Percentiles rank a stretch among this genome's conserved stretches.
Conservation (phyloP, 2,329 filamentous ascomycete genomes). For the Ilyonectria sp. region DNA sequence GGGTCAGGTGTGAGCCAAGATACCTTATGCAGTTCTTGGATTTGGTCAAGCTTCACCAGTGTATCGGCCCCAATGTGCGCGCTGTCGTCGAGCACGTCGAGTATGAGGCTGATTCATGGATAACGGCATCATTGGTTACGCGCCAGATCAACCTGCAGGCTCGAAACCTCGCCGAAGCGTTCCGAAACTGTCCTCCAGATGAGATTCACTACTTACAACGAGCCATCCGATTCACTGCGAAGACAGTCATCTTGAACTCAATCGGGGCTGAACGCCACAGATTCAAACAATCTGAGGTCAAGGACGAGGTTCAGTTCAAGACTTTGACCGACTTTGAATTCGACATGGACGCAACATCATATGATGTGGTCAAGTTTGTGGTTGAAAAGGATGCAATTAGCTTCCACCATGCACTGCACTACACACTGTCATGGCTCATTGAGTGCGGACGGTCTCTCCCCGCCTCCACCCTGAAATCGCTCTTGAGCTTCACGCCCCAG, state of each 20-base stretch:
- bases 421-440: constrained; percentile 95
- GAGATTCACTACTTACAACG: constrained; percentile 76
- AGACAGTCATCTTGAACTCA: constrained; percentile 89
- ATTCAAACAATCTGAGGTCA: constrained; percentile 90
- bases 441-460: constrained; percentile 87
- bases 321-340: constrained; percentile 85
- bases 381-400: constrained; percentile 94
- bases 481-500: constrained; percentile 80
- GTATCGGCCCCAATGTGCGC: constrained; percentile 92
- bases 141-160: constrained; percentile 95
- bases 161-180: constrained; percentile 89
- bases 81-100: constrained; percentile 97
- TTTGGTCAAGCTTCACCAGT: constrained; percentile 94
- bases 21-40: constrained; percentile 97
- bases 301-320: constrained; percentile 88
- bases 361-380: constrained; percentile 85
- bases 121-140: constrained; percentile 93
- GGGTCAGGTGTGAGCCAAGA: constrained; percentile 84
- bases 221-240: constrained; percentile 82
- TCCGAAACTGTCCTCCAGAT: constrained; percentile 77
- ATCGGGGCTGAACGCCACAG: constrained; percentile 89
- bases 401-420: constrained; percentile 97
- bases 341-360: constrained; percentile 69
- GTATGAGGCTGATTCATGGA: constrained; percentile 98
- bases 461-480: constrained; percentile 73